Conservation (phyloP, 225 moss, liverwort and hornwort genomes). For the Ulota crispa region DNA sequence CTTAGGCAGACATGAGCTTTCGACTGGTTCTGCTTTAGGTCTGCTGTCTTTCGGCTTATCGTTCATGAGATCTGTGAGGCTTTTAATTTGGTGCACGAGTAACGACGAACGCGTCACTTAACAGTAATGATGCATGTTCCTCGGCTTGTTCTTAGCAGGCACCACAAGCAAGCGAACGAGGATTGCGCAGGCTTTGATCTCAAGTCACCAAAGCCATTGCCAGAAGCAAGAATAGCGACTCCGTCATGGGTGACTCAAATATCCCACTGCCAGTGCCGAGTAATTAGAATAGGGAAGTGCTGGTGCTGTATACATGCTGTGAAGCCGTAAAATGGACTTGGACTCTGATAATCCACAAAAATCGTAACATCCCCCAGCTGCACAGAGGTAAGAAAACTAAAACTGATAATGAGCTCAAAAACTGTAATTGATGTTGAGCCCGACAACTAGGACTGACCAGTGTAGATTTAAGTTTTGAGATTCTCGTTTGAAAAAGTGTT, state of each 20-base stretch:
- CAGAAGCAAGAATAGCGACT: conserved; percentile 9
- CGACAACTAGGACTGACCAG: too few species aligned
- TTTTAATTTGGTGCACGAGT: not conserved
- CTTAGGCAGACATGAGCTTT: not conserved
- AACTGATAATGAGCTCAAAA: too few species aligned
- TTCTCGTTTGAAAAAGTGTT: not conserved
- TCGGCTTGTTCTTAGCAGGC: conserved; percentile 10
- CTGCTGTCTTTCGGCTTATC: not conserved
- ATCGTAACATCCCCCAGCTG: too few species aligned
- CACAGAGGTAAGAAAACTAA: too few species aligned
- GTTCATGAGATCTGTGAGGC: not conserved
- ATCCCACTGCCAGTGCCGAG: not conserved
- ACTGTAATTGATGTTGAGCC: too few species aligned
- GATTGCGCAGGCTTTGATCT: conserved; percentile 14
- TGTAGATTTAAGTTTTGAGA: not conserved
- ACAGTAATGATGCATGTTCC: not conserved
- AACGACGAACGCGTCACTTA: not conserved
- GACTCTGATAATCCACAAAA: not conserved
- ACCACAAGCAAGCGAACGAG: not conserved
- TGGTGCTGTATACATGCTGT: not conserved
- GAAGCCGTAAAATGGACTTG: not conserved
- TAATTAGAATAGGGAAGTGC: not conserved
- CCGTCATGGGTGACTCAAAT: not conserved
- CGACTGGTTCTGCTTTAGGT: not conserved
- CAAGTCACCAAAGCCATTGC: not conserved